Percentiles rank a stretch among this genome's conserved stretches.
Evolutionary conservation across 768 basidiomycete genomes (phyloP).

Genomic region (Coprinopsis marcescibilis): DNA sequence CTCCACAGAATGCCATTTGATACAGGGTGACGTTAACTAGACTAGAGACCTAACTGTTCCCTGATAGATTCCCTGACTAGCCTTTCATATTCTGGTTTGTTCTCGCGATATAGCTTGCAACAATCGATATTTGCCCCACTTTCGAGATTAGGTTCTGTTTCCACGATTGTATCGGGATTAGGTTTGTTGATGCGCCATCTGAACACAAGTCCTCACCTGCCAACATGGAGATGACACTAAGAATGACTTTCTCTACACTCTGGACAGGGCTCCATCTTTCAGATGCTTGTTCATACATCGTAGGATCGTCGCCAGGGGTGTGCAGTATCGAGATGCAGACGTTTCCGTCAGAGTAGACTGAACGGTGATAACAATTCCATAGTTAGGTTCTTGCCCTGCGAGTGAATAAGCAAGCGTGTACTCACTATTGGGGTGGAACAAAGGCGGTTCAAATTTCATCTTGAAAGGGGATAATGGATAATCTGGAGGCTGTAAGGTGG

Average conservation of each 20-base stretch:
- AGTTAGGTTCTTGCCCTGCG: constrained; percentile 2
- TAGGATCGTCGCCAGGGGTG: constrained; percentile 87
- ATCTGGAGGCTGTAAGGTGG: constrained; percentile 61
- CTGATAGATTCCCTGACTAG: constrained; percentile 77
- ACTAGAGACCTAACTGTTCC: constrained; percentile 69
- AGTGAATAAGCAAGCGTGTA: constrained; percentile 10
- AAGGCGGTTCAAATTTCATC: constrained; percentile 96
- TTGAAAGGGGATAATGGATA: constrained; percentile 99
- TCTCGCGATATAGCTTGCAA: constrained; percentile 93
- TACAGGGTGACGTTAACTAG: background rate
- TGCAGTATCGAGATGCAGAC: constrained; percentile 99
- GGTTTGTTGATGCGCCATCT: background rate
- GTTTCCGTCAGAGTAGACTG: constrained; percentile 93
- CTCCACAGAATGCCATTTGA: background rate
- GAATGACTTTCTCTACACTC: constrained; percentile 92
- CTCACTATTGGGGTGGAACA: constrained; percentile 97
- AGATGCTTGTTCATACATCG: constrained; percentile 90
- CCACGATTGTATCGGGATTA: background rate
- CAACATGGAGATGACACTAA: constrained; percentile 96
- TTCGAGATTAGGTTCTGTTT: constrained; percentile 89
- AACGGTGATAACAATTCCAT: background rate
- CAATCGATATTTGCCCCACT: constrained; percentile 97
- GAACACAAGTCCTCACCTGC: constrained; percentile 55
- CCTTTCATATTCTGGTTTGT: constrained; percentile 83
- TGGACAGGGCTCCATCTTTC: constrained; percentile 99